Conservation (phyloP, 2,329 filamentous ascomycete genomes). For the Fusarium tricinctum region DNA sequence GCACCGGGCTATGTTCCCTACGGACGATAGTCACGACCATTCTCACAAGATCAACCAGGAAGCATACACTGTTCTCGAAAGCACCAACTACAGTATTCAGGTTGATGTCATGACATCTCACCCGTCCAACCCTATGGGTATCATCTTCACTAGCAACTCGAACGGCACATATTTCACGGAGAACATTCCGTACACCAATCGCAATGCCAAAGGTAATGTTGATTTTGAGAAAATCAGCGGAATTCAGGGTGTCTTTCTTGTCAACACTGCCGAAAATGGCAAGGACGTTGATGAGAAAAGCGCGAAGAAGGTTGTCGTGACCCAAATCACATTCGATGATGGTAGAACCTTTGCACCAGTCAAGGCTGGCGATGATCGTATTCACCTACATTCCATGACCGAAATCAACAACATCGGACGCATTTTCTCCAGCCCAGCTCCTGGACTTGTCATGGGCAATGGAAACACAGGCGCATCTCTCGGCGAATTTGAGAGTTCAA, state of each 20-base stretch:
- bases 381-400: conserved; percentile 95
- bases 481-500: conserved; percentile 77
- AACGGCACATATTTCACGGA: conserved; percentile 96
- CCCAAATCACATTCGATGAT: conserved; percentile 94
- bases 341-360: conserved; percentile 86
- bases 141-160: conserved; percentile 95
- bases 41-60: conserved; percentile 78
- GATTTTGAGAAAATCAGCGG: conserved; percentile 95
- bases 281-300: conserved; percentile 74
- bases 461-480: conserved; percentile 88
- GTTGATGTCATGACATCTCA: conserved; percentile 86
- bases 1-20: conserved; percentile 92
- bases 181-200: conserved; percentile 93
- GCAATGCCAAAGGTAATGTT: conserved; percentile 79
- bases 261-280: conserved; percentile 91
- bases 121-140: conserved; percentile 80
- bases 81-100: conserved; percentile 97
- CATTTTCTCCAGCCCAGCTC: conserved; percentile 93
- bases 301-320: conserved; percentile 76
- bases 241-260: conserved; percentile 91
- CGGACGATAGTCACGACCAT: conserved; percentile 81
- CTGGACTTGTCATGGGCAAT: conserved; percentile 92
- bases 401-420: conserved; percentile 84
- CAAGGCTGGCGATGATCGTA: conserved; percentile 74
- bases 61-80: conserved; percentile 94